These are phyloP conservation scores for Cyclanthera cordifolia DNA, from an alignment of 306 rosid genomes.

Conservation along the genomic window DNA sequence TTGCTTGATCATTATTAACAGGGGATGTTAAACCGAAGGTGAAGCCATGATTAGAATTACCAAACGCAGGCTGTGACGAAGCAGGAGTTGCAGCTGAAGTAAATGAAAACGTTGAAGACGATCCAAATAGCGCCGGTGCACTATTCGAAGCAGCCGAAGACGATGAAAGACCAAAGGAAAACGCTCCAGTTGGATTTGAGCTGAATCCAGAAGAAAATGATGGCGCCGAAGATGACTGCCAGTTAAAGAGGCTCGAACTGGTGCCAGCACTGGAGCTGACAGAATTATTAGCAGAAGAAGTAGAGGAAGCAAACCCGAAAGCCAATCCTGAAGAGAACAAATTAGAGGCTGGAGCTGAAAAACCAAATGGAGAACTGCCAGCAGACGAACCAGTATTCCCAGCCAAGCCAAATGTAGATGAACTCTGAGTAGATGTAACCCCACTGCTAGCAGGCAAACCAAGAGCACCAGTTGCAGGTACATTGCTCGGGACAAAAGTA, in stretches of 20 bases:
- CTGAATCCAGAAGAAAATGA: slow-evolving; percentile 29
- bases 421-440: slow-evolving; percentile 36
- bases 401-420: slow-evolving; percentile 30
- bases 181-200: slow-evolving; percentile 24
- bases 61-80: slow-evolving; percentile 51
- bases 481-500: slow-evolving; percentile 16
- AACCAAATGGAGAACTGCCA: slow-evolving; percentile 42
- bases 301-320: slow-evolving; percentile 32
- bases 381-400: slow-evolving; percentile 37
- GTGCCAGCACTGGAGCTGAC: slow-evolving; percentile 35
- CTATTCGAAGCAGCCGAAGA: slow-evolving; percentile 4
- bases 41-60: slow-evolving; percentile 29
- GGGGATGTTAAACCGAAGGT: slow-evolving; percentile 32
- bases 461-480: slow-evolving; percentile 27
- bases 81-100: slow-evolving; percentile 23
- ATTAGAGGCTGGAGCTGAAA: slow-evolving; percentile 32
- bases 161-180: slow-evolving; percentile 17
- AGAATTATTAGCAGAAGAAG: slow-evolving; percentile 35
- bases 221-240: slow-evolving; percentile 44
- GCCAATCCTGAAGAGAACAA: slow-evolving; percentile 26
- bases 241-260: slow-evolving; percentile 34
- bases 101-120: slow-evolving; percentile 47
- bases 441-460: slow-evolving; percentile 32
- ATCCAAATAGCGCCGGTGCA: slow-evolving; percentile 25
- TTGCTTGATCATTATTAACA: slow-evolving; percentile 55